phyloP scores from a whole-genome alignment of 352 stramenopile species.

The Peronospora tabacina region DNA sequence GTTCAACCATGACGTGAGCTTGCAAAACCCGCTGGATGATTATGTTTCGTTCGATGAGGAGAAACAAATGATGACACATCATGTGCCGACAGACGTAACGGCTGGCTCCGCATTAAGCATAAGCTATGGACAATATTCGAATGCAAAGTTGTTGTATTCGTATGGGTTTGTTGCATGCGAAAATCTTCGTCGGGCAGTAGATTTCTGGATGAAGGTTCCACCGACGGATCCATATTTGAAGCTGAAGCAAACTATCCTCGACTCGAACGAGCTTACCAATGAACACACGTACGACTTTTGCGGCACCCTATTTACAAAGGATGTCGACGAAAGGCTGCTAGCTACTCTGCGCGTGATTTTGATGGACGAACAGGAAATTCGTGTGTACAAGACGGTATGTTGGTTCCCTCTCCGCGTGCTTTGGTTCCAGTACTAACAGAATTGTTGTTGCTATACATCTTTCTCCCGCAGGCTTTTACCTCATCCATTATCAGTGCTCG shows the following conservation, averaged over 20 bases:
- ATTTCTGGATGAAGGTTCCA: slow-evolving; percentile 71
- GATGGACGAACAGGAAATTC: slow-evolving; percentile 49
- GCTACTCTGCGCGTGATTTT: slow-evolving; percentile 51
- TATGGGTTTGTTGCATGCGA: slow-evolving; percentile 51
- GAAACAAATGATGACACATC: slow-evolving; percentile 38
- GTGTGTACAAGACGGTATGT: slow-evolving; percentile 37
- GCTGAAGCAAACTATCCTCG: slow-evolving; percentile 57
- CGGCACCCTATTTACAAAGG: slow-evolving; percentile 43
- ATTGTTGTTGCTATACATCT: neutral
- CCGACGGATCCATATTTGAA: slow-evolving; percentile 41
- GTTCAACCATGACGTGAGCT: slow-evolving; percentile 60
- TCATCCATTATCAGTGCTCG: slow-evolving; percentile 34
- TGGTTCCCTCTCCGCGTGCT: neutral
- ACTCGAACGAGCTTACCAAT: slow-evolving; percentile 45
- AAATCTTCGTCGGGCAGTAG: slow-evolving; percentile 39
- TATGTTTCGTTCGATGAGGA: slow-evolving; percentile 45
- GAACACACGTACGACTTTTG: slow-evolving; percentile 69
- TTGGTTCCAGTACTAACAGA: neutral
- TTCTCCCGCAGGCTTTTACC: slow-evolving; percentile 31
- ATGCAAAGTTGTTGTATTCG: slow-evolving; percentile 75
- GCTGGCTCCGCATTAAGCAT: slow-evolving; percentile 39
- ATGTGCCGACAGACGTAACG: slow-evolving; percentile 28
- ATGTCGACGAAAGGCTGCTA: slow-evolving; percentile 53
- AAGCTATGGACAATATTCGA: slow-evolving; percentile 69
- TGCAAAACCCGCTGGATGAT: slow-evolving; percentile 41